A percentile compares a stretch with the other conserved stretches of the same genome.
These are phyloP conservation scores for Globisporangium rhizosaccharum DNA, from an alignment of 352 stramenopile species.

Conservation along the genomic window DNA sequence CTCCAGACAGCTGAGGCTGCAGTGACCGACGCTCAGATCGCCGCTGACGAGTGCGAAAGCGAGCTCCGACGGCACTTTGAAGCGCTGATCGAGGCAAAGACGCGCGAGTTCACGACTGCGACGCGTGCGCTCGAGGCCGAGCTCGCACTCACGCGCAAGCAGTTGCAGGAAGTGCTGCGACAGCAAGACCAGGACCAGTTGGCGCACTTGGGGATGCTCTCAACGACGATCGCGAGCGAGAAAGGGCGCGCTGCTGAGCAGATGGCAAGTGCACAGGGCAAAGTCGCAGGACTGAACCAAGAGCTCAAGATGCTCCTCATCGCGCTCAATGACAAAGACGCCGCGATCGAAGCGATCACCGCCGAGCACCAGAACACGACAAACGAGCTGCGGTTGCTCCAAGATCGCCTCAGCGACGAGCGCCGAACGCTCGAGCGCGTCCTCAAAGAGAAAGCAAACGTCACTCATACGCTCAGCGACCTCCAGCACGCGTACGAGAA, in stretches of 20 bases:
- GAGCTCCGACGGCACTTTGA: slow-evolving; percentile 23
- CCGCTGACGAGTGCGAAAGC: slow-evolving; percentile 26
- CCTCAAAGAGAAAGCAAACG: slow-evolving; percentile 40
- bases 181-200: slow-evolving; percentile 68
- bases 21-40: slow-evolving; percentile 32
- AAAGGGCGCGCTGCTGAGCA: slow-evolving; percentile 35
- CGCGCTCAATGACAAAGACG: slow-evolving; percentile 54
- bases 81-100: slow-evolving; percentile 14
- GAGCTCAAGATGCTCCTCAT: slow-evolving; percentile 68
- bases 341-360: slow-evolving; percentile 32
- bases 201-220: slow-evolving; percentile 47
- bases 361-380: slow-evolving; percentile 21
- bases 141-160: slow-evolving; percentile 29
- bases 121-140: slow-evolving; percentile 21
- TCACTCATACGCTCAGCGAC: slow-evolving; percentile 20
- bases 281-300: slow-evolving; percentile 49
- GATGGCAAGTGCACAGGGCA: slow-evolving; percentile 39
- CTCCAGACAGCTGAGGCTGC: slow-evolving; percentile 25
- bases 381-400: slow-evolving; percentile 26
- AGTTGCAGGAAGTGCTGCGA: slow-evolving; percentile 42
- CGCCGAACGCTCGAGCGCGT: slow-evolving; percentile 19
- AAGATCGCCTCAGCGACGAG: slow-evolving; percentile 35
- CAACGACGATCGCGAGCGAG: slow-evolving; percentile 34
- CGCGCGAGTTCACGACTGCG: slow-evolving; percentile 11
- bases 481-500: slow-evolving; percentile 43